A percentile compares a stretch with the other conserved stretches of the same genome.
phyloP scores from a whole-genome alignment of 2,329 filamentous ascomycete species.

The Westerdykella aurantiaca region DNA sequence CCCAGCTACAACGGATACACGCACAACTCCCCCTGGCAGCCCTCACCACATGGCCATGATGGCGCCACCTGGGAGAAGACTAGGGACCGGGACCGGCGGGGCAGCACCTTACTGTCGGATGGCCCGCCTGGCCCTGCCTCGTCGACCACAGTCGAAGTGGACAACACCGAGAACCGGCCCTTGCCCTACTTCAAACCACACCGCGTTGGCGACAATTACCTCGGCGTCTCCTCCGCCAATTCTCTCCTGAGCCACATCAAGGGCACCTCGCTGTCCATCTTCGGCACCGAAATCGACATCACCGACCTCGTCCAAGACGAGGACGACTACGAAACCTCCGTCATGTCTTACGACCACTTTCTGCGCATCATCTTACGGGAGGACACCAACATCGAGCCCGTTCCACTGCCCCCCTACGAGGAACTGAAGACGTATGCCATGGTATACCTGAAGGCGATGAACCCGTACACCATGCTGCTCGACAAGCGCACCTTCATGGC shows the following conservation, averaged over 20 bases:
- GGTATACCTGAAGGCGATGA: conserved; percentile 69
- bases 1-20: conserved; percentile 1
- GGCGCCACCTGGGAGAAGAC: conserved; percentile 18
- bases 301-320: conserved; percentile 62
- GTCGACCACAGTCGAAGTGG: conserved; percentile 7
- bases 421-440: conserved; percentile 64
- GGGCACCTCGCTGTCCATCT: conserved; percentile 69
- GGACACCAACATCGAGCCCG: conserved; percentile 51
- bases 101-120: conserved; percentile 20
- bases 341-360: conserved; percentile 66
- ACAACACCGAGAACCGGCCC: conserved; percentile 16
- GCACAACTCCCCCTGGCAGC: conserved; percentile 15
- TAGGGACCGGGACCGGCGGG: conserved; percentile 13
- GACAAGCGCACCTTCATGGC: conserved; percentile 68
- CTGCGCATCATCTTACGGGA: conserved; percentile 57
- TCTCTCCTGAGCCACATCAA: conserved; percentile 66
- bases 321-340: conserved; percentile 50
- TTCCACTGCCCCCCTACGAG: conserved; percentile 56
- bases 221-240: conserved; percentile 59
- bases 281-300: conserved; percentile 75
- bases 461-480: conserved; percentile 68
- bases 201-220: conserved; percentile 55
- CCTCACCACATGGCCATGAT: conserved; percentile 10
- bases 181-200: conserved; percentile 45
- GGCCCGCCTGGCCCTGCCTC: conserved; percentile 17